These are phyloP conservation scores for Oryza glumipatula DNA, from an alignment of 176 grass and related monocot species.

Conservation along the genomic window DNA sequence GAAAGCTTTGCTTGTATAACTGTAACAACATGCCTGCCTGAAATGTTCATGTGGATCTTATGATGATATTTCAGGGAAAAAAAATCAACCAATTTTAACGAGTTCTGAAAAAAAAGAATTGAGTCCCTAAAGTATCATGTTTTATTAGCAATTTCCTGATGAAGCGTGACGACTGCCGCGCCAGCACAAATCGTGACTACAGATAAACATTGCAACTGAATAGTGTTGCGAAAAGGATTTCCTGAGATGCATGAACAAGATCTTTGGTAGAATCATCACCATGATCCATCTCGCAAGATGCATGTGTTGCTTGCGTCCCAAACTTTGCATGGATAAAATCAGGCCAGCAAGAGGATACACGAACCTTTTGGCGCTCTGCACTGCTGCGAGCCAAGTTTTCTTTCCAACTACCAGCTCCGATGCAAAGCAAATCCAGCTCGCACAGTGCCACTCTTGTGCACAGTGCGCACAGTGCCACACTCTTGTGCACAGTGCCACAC, in stretches of 20 bases:
- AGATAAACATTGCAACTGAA: conserved; percentile 7
- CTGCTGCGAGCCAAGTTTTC: not conserved
- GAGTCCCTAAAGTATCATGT: not conserved
- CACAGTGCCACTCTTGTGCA: not conserved
- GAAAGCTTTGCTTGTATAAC: not conserved
- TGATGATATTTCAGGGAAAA: not conserved
- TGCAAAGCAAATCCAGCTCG: not conserved
- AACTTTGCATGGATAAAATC: conserved; percentile 6
- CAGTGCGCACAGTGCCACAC: no score
- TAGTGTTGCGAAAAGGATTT: conserved; percentile 28
- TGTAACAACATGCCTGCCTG: not conserved
- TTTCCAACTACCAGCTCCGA: conserved; percentile 26
- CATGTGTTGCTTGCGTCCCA: conserved; percentile 2
- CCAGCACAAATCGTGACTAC: not conserved
- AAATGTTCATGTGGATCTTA: not conserved
- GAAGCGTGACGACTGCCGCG: not conserved
- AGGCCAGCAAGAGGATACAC: not conserved
- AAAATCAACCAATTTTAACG: not conserved
- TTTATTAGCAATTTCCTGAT: not conserved
- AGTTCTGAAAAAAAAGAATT: not conserved
- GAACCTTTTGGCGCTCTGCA: not conserved
- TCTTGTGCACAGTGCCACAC: no score
- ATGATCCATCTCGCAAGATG: conserved; percentile 15
- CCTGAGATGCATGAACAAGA: conserved; percentile 20
- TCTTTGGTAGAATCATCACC: not conserved